Evolutionary conservation across 805 yeast species (phyloP).

Genomic region (Lipomyces spencermartinsiae): DNA sequence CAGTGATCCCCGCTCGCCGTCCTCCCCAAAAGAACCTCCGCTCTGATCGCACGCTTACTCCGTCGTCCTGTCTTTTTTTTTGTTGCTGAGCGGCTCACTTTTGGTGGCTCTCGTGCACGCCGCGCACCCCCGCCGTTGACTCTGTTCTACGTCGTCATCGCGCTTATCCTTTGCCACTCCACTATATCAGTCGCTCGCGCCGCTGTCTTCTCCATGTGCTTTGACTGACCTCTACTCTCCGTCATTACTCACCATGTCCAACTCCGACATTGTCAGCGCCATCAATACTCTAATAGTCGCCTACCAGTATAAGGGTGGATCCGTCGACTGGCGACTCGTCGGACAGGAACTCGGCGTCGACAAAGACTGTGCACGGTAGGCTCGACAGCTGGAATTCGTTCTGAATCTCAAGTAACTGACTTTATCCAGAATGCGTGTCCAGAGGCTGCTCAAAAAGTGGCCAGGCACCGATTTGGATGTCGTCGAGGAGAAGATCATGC

Average conservation of each 20-base stretch:
- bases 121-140: not conserved
- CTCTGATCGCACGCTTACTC: not conserved
- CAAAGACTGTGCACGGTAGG: constrained; percentile 37
- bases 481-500: constrained; percentile 36
- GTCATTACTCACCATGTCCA: constrained; percentile 30
- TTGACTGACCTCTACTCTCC: not conserved
- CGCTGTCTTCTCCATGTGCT: not conserved
- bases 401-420: not conserved
- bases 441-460: constrained; percentile 37
- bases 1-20: not conserved
- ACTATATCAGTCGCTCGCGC: not conserved
- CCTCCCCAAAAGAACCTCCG: not conserved
- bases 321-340: constrained; percentile 40
- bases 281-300: constrained; percentile 37
- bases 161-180: not conserved
- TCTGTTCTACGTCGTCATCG: not conserved
- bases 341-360: constrained; percentile 38
- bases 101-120: not conserved
- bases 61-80: not conserved
- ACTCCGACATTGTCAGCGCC: constrained; percentile 38
- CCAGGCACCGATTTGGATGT: constrained; percentile 34
- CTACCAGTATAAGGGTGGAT: constrained; percentile 35
- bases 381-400: not conserved
- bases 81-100: not conserved
- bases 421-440: constrained; percentile 35